These are phyloP conservation scores for Protostelium mycophagum DNA, from an alignment of 78 protist genomes.

Conservation along the genomic window DNA sequence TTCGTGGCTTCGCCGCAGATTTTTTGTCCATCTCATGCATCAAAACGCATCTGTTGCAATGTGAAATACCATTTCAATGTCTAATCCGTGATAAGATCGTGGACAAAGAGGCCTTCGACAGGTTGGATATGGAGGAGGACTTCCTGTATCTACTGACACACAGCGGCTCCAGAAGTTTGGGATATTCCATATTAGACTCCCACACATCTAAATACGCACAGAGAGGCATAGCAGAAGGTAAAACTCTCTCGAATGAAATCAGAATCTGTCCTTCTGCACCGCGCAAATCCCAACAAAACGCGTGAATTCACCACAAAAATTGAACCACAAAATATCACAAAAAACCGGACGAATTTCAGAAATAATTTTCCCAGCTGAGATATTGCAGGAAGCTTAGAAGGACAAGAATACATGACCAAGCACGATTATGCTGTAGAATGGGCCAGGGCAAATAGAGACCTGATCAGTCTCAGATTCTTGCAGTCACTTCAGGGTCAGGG, in stretches of 20 bases:
- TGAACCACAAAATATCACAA: no score
- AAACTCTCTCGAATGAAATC: no score
- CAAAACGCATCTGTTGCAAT: no score
- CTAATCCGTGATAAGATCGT: neutral
- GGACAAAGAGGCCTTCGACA: neutral
- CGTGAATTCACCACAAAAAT: no score
- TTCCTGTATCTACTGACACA: neutral
- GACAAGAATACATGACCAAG: neutral
- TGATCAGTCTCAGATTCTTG: neutral
- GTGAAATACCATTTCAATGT: no score
- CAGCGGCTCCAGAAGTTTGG: neutral
- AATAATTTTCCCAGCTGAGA: no score
- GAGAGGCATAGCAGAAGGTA: neutral
- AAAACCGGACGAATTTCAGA: no score
- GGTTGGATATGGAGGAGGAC: constrained; percentile 1
- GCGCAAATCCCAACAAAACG: no score
- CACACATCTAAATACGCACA: neutral
- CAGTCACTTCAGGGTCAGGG: neutral
- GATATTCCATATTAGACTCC: neutral
- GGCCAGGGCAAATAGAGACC: neutral
- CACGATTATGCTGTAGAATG: constrained; percentile 4
- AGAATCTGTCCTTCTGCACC: no score
- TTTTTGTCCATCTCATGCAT: no score
- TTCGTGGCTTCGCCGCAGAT: no score
- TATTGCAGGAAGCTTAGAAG: neutral